Conservation (phyloP, 2,329 filamentous ascomycete genomes). For the Neocatenulostroma microsporum region DNA sequence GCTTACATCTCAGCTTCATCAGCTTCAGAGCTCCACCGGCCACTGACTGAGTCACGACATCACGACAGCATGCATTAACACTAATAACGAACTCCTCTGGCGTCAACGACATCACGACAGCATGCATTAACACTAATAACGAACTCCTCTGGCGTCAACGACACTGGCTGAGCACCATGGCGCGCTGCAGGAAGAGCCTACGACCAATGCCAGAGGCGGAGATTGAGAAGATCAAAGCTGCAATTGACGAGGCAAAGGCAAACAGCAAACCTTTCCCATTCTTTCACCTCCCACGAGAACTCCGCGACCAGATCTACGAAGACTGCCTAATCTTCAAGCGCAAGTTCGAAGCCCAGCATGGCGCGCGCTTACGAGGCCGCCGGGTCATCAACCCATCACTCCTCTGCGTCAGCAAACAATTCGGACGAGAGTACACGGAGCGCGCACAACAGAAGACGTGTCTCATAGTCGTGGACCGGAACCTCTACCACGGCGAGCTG, state of each 20-base stretch:
- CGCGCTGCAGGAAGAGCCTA: too few species aligned
- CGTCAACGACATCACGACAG: too few species aligned
- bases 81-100: too few species aligned
- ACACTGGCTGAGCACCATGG: too few species aligned
- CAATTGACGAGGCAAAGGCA: not conserved
- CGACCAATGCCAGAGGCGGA: not conserved
- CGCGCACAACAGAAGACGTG: conserved; percentile 6
- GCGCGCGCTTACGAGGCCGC: conserved; percentile 7
- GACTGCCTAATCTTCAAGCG: conserved; percentile 7
- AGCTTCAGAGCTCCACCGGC: too few species aligned
- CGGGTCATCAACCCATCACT: conserved; percentile 3
- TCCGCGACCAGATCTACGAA: conserved; percentile 12
- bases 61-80: too few species aligned
- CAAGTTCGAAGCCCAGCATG: conserved; percentile 6
- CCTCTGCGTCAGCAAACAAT: conserved; percentile 7
- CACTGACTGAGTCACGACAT: too few species aligned
- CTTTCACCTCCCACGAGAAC: conserved; percentile 9
- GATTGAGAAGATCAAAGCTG: not conserved
- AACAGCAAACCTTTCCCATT: conserved; percentile 4
- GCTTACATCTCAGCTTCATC: too few species aligned
- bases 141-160: too few species aligned
- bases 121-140: too few species aligned
- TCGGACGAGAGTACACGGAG: conserved; percentile 8
- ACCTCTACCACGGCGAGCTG: conserved; percentile 8
- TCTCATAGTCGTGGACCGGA: conserved; percentile 10